Conservation (phyloP, 257 asterid genomes). For the Parsonsia alboflavescens region DNA sequence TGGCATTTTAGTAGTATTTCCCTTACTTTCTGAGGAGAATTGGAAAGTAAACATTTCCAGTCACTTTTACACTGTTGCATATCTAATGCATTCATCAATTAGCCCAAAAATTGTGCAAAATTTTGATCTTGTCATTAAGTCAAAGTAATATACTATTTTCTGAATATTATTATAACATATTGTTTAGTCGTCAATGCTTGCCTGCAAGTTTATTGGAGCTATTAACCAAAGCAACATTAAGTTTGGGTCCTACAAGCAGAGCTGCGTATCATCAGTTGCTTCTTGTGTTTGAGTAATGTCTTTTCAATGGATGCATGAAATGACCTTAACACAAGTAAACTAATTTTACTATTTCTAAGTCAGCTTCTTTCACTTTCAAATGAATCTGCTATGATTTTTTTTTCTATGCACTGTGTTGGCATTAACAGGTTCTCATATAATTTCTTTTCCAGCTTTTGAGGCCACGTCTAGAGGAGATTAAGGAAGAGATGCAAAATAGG, state of each 20-base stretch:
- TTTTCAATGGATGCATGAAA: not conserved
- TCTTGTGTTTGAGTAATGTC: not conserved
- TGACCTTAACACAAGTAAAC: not conserved
- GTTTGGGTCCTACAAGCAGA: not conserved
- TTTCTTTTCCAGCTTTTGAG: conserved; percentile 60
- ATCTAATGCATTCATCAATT: not conserved
- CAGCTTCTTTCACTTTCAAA: not conserved
- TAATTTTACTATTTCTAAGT: not conserved
- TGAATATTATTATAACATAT: not conserved
- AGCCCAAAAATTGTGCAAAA: not conserved
- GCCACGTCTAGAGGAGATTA: conserved; percentile 66
- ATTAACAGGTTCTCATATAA: conserved; percentile 14
- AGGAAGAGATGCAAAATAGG: conserved; percentile 67
- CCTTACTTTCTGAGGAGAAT: not conserved
- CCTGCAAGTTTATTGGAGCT: not conserved
- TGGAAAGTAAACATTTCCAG: not conserved
- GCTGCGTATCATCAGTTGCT: not conserved
- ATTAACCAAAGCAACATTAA: not conserved
- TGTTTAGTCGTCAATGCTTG: not conserved
- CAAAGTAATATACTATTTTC: not conserved
- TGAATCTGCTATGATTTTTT: not conserved
- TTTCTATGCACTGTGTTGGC: not conserved
- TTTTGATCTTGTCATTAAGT: not conserved
- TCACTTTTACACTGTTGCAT: not conserved
- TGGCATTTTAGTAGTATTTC: not conserved